Evolutionary conservation across 768 basidiomycete genomes (phyloP).

Genomic region (Pilatotrama ljubarskyi): DNA sequence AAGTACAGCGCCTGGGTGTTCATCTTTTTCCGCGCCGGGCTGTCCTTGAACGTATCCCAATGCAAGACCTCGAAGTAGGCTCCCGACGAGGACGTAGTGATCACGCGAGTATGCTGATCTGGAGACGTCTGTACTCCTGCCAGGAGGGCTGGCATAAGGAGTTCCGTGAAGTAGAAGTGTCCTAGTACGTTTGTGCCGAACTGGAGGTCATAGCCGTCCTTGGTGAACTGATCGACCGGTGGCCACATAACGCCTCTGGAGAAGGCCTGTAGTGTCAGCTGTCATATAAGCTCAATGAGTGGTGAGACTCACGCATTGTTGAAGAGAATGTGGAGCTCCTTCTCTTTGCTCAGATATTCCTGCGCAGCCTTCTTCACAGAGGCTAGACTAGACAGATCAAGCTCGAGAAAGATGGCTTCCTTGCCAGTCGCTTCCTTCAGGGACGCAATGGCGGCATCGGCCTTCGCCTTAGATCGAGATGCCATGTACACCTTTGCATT

Average conservation of each 20-base stretch:
- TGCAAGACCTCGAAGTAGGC: constrained; percentile 37
- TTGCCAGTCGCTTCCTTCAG: constrained; percentile 48
- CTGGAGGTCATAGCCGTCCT: constrained; percentile 52
- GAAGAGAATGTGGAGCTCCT: constrained; percentile 48
- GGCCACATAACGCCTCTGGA: constrained; percentile 50
- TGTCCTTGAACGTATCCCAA: constrained; percentile 40
- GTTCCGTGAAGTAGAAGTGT: constrained; percentile 32
- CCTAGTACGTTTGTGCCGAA: constrained; percentile 61
- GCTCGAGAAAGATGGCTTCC: constrained; percentile 43
- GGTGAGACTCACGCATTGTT: constrained; percentile 49
- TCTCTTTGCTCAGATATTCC: constrained; percentile 45
- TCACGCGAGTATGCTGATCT: constrained; percentile 46
- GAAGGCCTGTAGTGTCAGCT: not conserved
- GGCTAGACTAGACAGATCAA: constrained; percentile 43
- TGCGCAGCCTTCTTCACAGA: constrained; percentile 41
- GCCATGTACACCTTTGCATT: constrained; percentile 72
- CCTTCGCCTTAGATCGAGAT: constrained; percentile 46
- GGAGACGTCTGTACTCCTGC: constrained; percentile 40
- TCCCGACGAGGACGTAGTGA: constrained; percentile 47
- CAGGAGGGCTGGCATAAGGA: constrained; percentile 50
- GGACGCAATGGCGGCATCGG: constrained; percentile 50
- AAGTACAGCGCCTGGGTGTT: constrained; percentile 23
- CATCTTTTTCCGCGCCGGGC: constrained; percentile 23
- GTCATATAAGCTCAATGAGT: not conserved
- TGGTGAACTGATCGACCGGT: constrained; percentile 43